phyloP scores from a whole-genome alignment of 768 basidiomycete species.

The Coprinopsis strossmayeri region DNA sequence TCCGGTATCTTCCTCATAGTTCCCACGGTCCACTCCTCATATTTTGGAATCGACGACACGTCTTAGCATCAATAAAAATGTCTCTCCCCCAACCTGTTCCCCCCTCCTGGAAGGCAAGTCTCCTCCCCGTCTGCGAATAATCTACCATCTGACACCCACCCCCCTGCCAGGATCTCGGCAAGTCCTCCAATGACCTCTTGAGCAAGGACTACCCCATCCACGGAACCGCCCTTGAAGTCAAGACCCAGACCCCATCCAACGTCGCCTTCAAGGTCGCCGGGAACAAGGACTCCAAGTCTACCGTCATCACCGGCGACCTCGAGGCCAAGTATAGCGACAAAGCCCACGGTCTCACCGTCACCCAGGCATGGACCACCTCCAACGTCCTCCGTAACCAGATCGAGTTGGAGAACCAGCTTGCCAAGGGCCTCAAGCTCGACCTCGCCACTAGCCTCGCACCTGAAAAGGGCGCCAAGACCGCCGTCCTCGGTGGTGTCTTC shows the following conservation, averaged over 20 bases:
- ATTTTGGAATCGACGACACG: constrained; percentile 10
- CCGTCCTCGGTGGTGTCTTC: constrained; percentile 79
- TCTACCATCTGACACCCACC: background rate
- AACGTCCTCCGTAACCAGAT: constrained; percentile 89
- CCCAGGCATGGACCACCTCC: constrained; percentile 91
- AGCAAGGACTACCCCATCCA: constrained; percentile 87
- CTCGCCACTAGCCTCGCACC: constrained; percentile 77
- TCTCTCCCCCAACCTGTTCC: constrained; percentile 94
- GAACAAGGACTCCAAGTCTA: constrained; percentile 62
- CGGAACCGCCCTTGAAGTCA: constrained; percentile 70
- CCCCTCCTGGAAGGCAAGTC: constrained; percentile 78
- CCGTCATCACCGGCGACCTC: constrained; percentile 80
- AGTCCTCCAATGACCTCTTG: constrained; percentile 93
- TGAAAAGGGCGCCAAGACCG: constrained; percentile 81
- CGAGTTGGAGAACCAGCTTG: constrained; percentile 96
- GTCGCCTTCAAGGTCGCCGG: constrained; percentile 95
- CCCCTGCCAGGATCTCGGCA: constrained; percentile 92
- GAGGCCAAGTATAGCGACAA: constrained; percentile 93
- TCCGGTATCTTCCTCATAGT: constrained; percentile 14
- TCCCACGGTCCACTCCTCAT: constrained; percentile 16
- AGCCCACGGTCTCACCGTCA: constrained; percentile 90
- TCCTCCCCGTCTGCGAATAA: background rate
- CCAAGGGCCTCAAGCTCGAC: constrained; percentile 97
- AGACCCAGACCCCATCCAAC: constrained; percentile 82
- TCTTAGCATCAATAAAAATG: constrained; percentile 43